Evolutionary conservation across 2,329 filamentous ascomycete genomes (phyloP), one percentile per base, ranked within the genome.

Genomic region (Fusarium agapanthi): DNA sequence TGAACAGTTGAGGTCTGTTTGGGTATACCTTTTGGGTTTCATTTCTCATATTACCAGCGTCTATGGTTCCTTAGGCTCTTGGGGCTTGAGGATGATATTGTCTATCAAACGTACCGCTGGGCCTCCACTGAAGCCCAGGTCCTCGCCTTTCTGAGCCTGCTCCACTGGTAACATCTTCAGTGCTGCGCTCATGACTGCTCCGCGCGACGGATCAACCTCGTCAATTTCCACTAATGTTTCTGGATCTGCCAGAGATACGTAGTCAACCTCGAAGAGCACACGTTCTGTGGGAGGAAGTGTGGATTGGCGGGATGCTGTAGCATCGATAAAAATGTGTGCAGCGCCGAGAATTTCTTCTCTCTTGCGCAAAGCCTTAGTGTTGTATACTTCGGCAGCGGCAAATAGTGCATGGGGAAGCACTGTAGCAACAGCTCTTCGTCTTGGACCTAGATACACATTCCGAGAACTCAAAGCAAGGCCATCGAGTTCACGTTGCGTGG

Each of bases 391-490:
- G 79, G 95, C 93, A 0, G 94, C 94, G 5, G 91, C 90, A 62
- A 84, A 86, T 34, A 99, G 83, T 0, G 94, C 90, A 38, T 87
- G 87, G 50, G 87, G 88, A 26, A 99, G 85, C 4, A 96, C 92
- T 2, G 91, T 89, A 0, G 93, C 95, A 18, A 93, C 88, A 7
- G 84, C 84, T 32, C 95, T 89, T 72, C 96, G 87, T 54, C 95
- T 87, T 24, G 88, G 81, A 4, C 95, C 96, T 7, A 99, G 89
- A 80, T 98, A 98, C 13, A 97, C 94, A 80, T 99, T 99, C 61
- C 96, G 88, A 38, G 94, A 97, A 80, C 95, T 98, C 82, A 98
- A 88, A 6, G 96, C 96, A 67, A 99, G 84, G 2, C 95, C 95
- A 80, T 97, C 95, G 5, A 79, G 60, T 69, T 97, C 95, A 56